Conservation (phyloP, 179 eudicot genomes). For the Corrigiola litoralis region DNA sequence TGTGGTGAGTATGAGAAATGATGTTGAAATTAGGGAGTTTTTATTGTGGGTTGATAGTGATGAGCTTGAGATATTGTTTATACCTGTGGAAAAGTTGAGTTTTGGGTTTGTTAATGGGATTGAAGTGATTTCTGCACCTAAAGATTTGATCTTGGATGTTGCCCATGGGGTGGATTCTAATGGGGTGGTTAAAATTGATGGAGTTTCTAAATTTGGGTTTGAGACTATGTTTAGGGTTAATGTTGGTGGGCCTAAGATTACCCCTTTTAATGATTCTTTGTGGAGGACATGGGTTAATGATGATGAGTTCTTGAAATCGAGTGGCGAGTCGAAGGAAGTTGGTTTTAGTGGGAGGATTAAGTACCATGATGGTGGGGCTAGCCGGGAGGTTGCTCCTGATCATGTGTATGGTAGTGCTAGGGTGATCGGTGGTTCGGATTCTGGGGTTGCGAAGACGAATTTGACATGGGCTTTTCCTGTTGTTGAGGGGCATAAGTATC, state of each 20-base stretch:
- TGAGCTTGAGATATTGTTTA: constrained; percentile 48
- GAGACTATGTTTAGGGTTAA: constrained; percentile 70
- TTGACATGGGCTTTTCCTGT: constrained; percentile 66
- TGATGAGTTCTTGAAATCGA: constrained; percentile 41
- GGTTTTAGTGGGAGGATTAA: constrained; percentile 59
- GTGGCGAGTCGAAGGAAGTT: constrained; percentile 30
- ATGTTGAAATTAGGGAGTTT: constrained; percentile 51
- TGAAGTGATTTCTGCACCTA: constrained; percentile 88
- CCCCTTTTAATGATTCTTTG: constrained; percentile 87
- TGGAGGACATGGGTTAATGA: constrained; percentile 91
- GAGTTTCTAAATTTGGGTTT: constrained; percentile 43
- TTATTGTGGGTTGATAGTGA: constrained; percentile 51
- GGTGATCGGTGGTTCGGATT: constrained; percentile 33
- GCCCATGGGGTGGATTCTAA: constrained; percentile 39
- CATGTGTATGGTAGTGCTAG: constrained; percentile 71
- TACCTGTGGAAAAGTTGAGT: constrained; percentile 40
- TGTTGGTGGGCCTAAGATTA: constrained; percentile 76
- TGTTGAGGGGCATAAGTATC: constrained; percentile 45
- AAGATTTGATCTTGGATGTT: constrained; percentile 59
- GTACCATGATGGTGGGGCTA: constrained; percentile 65
- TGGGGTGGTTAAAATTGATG: constrained; percentile 35
- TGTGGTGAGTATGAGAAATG: constrained; percentile 11
- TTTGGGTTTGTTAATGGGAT: constrained; percentile 78
- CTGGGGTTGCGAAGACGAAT: constrained; percentile 27
- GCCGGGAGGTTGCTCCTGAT: constrained; percentile 80